These are phyloP conservation scores for Mucor saturninus DNA, from an alignment of 371 early-diverging fungal genomes.

Conservation along the genomic window DNA sequence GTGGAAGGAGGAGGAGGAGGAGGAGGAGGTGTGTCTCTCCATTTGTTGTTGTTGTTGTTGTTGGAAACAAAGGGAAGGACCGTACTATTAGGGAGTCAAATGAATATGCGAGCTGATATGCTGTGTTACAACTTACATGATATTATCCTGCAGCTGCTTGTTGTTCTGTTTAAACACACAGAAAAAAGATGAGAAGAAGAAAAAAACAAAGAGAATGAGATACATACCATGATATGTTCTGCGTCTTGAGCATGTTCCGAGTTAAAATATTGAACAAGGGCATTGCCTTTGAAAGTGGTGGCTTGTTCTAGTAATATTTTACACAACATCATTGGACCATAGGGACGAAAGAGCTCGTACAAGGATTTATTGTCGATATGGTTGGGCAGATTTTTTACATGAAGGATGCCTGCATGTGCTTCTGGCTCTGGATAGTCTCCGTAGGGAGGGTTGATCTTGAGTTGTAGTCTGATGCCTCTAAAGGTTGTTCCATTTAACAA, in stretches of 20 bases:
- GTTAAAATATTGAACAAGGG: slow-evolving; percentile 53
- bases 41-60: not conserved
- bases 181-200: not conserved
- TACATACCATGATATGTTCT: slow-evolving; percentile 39
- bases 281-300: slow-evolving; percentile 40
- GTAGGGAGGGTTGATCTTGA: slow-evolving; percentile 35
- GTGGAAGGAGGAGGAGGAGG: slow-evolving; percentile 1
- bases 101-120: not conserved
- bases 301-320: slow-evolving; percentile 44
- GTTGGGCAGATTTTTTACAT: slow-evolving; percentile 42
- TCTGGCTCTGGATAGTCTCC: slow-evolving; percentile 36
- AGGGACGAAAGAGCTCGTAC: slow-evolving; percentile 51
- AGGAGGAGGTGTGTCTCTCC: not conserved
- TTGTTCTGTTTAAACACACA: slow-evolving; percentile 16
- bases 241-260: slow-evolving; percentile 43
- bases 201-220: not conserved
- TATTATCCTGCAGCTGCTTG: slow-evolving; percentile 22
- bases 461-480: slow-evolving; percentile 30
- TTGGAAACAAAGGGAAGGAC: slow-evolving; percentile 8
- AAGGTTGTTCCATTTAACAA: slow-evolving; percentile 41
- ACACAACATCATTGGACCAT: slow-evolving; percentile 53
- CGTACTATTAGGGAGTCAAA: not conserved
- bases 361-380: slow-evolving; percentile 32
- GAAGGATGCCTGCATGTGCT: slow-evolving; percentile 40
- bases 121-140: slow-evolving; percentile 26